Percentiles rank a stretch among this genome's conserved stretches.
Evolutionary conservation across 495 filamentous ascomycete genomes (phyloP).

Genomic region (Neurospora sp.): DNA sequence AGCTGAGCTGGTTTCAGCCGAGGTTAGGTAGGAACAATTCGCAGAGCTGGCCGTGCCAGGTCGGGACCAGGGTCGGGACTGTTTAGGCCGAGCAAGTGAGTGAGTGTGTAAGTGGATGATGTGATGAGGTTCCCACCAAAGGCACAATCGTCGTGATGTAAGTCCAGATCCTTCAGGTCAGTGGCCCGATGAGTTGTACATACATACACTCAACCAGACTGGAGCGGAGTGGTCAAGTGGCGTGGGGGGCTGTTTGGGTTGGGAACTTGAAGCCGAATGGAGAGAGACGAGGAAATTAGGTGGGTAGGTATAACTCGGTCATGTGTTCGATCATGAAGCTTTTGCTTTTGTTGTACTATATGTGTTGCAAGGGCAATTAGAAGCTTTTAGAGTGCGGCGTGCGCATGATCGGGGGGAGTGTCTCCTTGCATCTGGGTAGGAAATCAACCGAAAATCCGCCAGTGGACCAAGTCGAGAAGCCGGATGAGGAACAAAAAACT

Average conservation of each 20-base stretch:
- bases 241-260: background rate
- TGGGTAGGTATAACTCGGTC: background rate
- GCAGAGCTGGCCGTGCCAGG: background rate
- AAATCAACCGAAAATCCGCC: background rate
- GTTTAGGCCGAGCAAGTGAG: background rate
- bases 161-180: background rate
- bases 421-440: background rate
- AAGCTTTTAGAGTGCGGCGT: background rate
- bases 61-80: background rate
- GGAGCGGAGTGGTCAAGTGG: background rate
- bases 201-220: background rate
- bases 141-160: background rate
- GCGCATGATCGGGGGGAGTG: background rate
- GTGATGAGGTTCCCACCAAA: background rate
- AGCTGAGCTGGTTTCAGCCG: background rate
- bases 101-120: background rate
- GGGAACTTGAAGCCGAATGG: background rate
- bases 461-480: background rate
- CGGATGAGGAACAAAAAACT: background rate
- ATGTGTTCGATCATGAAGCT: background rate
- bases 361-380: background rate
- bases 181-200: background rate
- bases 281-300: background rate
- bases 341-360: background rate
- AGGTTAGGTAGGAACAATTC: background rate